Conservation (phyloP, 2,329 filamentous ascomycete genomes). For the Aspergillus pseudotamarii region DNA sequence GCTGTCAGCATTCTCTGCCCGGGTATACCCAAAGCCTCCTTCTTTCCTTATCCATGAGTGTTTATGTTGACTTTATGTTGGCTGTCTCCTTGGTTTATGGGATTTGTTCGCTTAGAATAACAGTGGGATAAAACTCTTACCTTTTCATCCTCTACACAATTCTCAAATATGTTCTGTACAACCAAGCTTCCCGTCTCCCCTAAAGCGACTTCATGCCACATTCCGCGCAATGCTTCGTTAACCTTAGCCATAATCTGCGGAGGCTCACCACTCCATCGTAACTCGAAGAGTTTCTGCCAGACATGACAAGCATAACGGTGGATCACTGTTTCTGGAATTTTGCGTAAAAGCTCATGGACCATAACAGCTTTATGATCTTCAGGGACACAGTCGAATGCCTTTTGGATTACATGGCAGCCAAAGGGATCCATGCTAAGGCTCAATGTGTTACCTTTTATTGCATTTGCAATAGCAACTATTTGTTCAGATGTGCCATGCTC, state of each 20-base stretch:
- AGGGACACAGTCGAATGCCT: slow-evolving; percentile 95
- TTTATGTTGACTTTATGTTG: neutral
- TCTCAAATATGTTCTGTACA: slow-evolving; percentile 99
- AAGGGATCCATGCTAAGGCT: slow-evolving; percentile 98
- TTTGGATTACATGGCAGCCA: slow-evolving; percentile 96
- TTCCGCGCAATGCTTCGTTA: slow-evolving; percentile 89
- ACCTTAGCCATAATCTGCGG: slow-evolving; percentile 99
- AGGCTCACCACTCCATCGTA: slow-evolving; percentile 91
- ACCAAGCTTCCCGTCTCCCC: slow-evolving; percentile 97
- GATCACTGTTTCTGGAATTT: slow-evolving; percentile 96
- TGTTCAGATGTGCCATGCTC: slow-evolving; percentile 96
- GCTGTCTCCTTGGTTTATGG: neutral
- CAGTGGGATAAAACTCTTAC: slow-evolving; percentile 52
- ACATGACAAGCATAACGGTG: slow-evolving; percentile 99
- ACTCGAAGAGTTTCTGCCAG: slow-evolving; percentile 98
- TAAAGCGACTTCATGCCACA: slow-evolving; percentile 98
- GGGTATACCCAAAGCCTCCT: neutral
- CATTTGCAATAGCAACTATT: slow-evolving; percentile 89
- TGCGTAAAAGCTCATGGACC: slow-evolving; percentile 94
- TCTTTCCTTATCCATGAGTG: neutral
- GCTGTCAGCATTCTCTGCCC: slow-evolving; percentile 21
- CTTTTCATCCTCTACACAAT: slow-evolving; percentile 98
- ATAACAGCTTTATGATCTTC: slow-evolving; percentile 98
- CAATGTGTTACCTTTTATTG: slow-evolving; percentile 90
- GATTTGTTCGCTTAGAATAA: neutral